A percentile compares a stretch with the other conserved stretches of the same genome.
Conservation (phyloP, 2,329 filamentous ascomycete species). For the Corinectria fuckeliana region DNA sequence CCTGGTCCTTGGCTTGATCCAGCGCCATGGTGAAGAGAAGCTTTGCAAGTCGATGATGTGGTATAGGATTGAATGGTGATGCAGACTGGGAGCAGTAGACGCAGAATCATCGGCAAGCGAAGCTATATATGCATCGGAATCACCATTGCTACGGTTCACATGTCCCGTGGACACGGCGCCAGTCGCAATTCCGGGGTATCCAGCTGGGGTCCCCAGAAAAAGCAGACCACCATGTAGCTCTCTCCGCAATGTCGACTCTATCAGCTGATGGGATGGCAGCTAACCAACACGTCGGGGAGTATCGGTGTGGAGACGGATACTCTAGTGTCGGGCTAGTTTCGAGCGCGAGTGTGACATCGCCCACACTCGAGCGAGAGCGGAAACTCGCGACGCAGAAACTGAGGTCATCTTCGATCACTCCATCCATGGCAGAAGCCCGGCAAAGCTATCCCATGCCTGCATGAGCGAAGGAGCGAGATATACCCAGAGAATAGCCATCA, state of each 20-base stretch:
- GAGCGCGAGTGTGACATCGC: background rate
- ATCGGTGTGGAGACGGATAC: conserved; percentile 21
- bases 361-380: background rate
- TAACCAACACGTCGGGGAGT: conserved; percentile 16
- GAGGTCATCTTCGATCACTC: background rate
- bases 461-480: background rate
- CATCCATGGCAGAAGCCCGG: background rate
- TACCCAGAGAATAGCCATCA: background rate
- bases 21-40: background rate
- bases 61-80: background rate
- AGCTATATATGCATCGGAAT: conserved; percentile 14
- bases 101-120: background rate
- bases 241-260: background rate
- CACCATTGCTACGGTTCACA: background rate
- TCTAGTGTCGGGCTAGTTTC: conserved; percentile 1
- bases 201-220: conserved; percentile 25
- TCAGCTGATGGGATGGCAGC: background rate
- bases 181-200: conserved; percentile 14
- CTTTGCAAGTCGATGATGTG: too few relatives aligned
- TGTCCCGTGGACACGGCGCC: background rate
- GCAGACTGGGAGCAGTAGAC: background rate
- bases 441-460: conserved; percentile 1
- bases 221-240: conserved; percentile 8
- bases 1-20: conserved; percentile 12
- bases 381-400: background rate